These are phyloP conservation scores for Phtheirospermum japonicum DNA, from an alignment of 257 asterid species.

Conservation along the genomic window DNA sequence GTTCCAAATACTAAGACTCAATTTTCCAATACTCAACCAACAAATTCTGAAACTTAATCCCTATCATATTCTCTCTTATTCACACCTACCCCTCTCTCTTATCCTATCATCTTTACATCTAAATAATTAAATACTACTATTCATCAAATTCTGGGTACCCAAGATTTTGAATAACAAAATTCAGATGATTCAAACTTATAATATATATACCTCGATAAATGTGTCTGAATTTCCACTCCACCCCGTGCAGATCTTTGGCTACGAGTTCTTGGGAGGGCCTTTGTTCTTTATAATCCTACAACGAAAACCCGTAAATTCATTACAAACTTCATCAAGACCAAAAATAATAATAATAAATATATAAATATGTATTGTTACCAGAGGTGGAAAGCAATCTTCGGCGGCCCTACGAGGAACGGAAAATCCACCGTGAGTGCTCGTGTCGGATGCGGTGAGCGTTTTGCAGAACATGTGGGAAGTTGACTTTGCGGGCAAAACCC, in stretches of 20 bases:
- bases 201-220: constrained; percentile 74
- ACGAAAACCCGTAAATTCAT: constrained; percentile 20
- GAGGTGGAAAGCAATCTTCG: constrained; percentile 98
- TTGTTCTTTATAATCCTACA: constrained; percentile 85
- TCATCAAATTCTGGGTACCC: too few relatives aligned
- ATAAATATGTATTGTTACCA: constrained; percentile 42
- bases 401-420: constrained; percentile 99
- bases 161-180: too few relatives aligned
- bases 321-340: constrained; percentile 21
- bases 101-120: too few relatives aligned
- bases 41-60: too few relatives aligned
- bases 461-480: constrained; percentile 98
- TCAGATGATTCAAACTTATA: too few relatives aligned
- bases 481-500: constrained; percentile 52
- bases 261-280: constrained; percentile 95
- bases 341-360: background rate
- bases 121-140: too few relatives aligned
- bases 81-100: too few relatives aligned
- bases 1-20: too few relatives aligned
- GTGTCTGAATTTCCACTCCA: constrained; percentile 97
- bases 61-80: too few relatives aligned
- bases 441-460: constrained; percentile 94
- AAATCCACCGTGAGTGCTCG: constrained; percentile 98
- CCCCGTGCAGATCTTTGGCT: constrained; percentile 91
- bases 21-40: too few relatives aligned